Evolutionary conservation across 2,329 filamentous ascomycete genomes (phyloP), one percentile per base, ranked within the genome.

Genomic region (Alternaria tenuissima): DNA sequence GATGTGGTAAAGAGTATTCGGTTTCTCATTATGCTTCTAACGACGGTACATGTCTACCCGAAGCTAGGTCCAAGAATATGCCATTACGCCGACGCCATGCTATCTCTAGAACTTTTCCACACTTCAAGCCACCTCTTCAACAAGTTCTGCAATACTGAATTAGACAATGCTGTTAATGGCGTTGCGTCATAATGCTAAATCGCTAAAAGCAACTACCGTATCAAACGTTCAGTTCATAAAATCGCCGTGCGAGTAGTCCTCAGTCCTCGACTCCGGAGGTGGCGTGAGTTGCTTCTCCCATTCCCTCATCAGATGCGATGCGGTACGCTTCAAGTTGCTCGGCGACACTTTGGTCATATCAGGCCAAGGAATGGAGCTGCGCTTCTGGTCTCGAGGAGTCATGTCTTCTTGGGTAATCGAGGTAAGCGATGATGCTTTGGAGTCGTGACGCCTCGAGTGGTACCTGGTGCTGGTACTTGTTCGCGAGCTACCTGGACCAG

Each of bases 231-330:
- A 60, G 44, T 60, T 60, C 57, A 78, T 69, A 65, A 77, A 78
- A 57, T 78, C 76, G 38, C 75, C 76, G 52, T 72, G 74, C 18
- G 71, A 67, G 55, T 76, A 74, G 55, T 64, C 72, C 7, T 69
- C 53, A 26, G 69, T 67, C 44, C 75, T 62, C 18, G 76, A 73
- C 66, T 78, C 75, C 2, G 76, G 71, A 7, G 76, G 73, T 7
- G 87, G 83, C 2, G 86, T 88, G 14, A 94, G 81, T 66, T 87
- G 91, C 77, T 88, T 92, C 81, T 98, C 94, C 92, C 93, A 96
- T 75, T 97, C 93, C 65, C 89, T 91, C 88, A 97, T 93, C 58
- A 97, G 84, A 63, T 90, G 91, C 36, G 89, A 91, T n/a, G 94
- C 92, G 1, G 92, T 94, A 38, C 88, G 87, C 75, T 93, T 92